Base-by-base conservation (phyloP, 352 stramenopile species). In the Phytophthora vignae region DNA sequence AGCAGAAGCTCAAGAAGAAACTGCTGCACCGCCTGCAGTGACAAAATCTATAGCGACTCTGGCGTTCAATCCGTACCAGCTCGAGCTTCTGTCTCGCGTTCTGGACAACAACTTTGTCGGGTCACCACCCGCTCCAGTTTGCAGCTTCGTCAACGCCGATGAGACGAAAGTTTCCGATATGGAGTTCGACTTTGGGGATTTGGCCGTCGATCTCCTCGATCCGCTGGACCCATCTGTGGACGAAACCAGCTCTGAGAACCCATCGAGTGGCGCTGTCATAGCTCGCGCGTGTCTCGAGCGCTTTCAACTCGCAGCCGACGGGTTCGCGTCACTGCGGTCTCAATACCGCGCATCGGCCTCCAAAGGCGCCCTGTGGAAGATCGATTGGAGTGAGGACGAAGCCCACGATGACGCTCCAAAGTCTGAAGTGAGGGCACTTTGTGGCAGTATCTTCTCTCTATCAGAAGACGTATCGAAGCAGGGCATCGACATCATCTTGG, bases 41-140 rank as follows among this genome's bases (percentile, higher is more conserved):
- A 67, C 0, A 25, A 14, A 17, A n/a, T 21, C 2, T n/a, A 31
- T n/a, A 22, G 56, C 52, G 3, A 72, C 19, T 9, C 53, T 92
- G 15, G 63, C 77, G 1, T 54, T 91, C 1, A 87, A 93, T 64
- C 78, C 83, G 8, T 82, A 88, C 29, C 86, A 93, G 38, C 59
- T 93, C 3, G 82, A 92, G 59, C 71, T 94, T 14, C 55, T 92
- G 9, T 71, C 73, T n/a, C 88, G 87, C 22, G 74, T 94, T 42
- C 42, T 85, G 2, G 75, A 89, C 29, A 86, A 92, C 49, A 92
- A 94, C 58, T 83, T 92, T 62, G 71, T 62, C 15, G 67, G 67
- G 10, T 49, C 62, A 14, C 71, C 85, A 42, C 22, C n/a, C 1
- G 4, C 22, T 4, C 6, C 27, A 52, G 5, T n/a, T 38, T 22